phyloP scores from a whole-genome alignment of 306 rosid genomes.

The Lathyrus tuberosus region DNA sequence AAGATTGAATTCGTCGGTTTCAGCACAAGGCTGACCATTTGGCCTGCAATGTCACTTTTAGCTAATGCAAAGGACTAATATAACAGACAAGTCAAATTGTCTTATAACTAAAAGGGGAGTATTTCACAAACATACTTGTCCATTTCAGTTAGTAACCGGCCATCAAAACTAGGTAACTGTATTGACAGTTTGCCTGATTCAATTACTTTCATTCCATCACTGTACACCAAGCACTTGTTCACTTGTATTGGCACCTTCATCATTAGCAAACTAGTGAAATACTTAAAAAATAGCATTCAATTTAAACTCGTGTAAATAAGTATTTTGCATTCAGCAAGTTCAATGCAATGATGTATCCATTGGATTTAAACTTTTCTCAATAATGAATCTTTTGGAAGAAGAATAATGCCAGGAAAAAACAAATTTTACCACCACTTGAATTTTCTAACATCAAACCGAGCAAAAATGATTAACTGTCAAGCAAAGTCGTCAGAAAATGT shows the following conservation, averaged over 20 bases:
- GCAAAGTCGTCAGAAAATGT: slow-evolving; percentile 20
- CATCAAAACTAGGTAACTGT: slow-evolving; percentile 73
- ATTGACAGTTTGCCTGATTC: slow-evolving; percentile 77
- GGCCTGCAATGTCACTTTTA: slow-evolving; percentile 64
- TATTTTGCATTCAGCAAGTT: slow-evolving; percentile 13
- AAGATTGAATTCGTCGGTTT: slow-evolving; percentile 83
- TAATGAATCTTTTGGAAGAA: not conserved
- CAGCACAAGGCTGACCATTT: slow-evolving; percentile 79
- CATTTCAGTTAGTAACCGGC: slow-evolving; percentile 75
- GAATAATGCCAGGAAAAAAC: not conserved
- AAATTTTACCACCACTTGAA: not conserved
- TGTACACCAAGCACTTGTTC: slow-evolving; percentile 80
- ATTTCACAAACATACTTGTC: slow-evolving; percentile 61
- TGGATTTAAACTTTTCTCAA: slow-evolving; percentile 10
- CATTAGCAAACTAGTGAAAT: slow-evolving; percentile 8
- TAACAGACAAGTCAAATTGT: slow-evolving; percentile 1
- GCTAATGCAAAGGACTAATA: slow-evolving; percentile 9
- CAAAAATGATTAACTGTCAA: slow-evolving; percentile 13
- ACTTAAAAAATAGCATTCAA: not conserved
- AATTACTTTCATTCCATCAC: slow-evolving; percentile 92
- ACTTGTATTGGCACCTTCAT: slow-evolving; percentile 96
- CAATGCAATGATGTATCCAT: slow-evolving; percentile 4
- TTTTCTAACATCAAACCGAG: slow-evolving; percentile 16
- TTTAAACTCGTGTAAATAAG: not conserved
- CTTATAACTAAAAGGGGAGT: not conserved